Evolutionary conservation across 768 basidiomycete species (phyloP).

Genomic region (Lactarius indigo): DNA sequence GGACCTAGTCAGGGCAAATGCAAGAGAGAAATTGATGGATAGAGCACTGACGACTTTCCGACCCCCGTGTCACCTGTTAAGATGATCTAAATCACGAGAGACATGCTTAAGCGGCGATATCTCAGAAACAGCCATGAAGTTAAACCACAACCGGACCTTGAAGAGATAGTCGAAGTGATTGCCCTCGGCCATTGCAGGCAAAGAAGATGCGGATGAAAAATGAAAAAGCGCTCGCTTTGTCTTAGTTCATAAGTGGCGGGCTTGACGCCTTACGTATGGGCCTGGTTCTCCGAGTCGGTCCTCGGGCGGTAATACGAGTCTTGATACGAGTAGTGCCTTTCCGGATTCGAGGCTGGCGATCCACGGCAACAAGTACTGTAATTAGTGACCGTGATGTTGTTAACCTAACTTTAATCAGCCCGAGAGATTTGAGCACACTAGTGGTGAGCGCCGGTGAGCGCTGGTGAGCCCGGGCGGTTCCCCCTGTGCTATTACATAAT

Average conservation of each 20-base stretch:
- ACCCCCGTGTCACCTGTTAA: slow-evolving; percentile 99
- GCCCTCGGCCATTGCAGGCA: not conserved
- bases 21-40: not conserved
- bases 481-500: too few relatives aligned
- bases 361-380: not conserved
- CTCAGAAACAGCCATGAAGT: not conserved
- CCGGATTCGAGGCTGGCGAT: too few relatives aligned
- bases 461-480: too few relatives aligned
- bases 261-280: not conserved
- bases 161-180: slow-evolving; percentile 92
- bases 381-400: too few relatives aligned
- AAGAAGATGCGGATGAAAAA: not conserved
- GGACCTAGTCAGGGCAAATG: slow-evolving; percentile 9
- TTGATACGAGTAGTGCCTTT: too few relatives aligned
- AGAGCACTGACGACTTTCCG: slow-evolving; percentile 90
- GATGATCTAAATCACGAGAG: slow-evolving; percentile 65
- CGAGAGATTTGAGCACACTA: too few relatives aligned
- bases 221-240: not conserved
- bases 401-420: not conserved
- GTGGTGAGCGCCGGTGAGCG: too few relatives aligned
- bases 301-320: not conserved
- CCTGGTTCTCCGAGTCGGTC: not conserved
- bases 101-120: not conserved
- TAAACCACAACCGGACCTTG: slow-evolving; percentile 59
- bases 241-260: not conserved